Evolutionary conservation across 1,139 yeast species (phyloP).

Genomic region (Sugiyamaella grinbergsii): DNA sequence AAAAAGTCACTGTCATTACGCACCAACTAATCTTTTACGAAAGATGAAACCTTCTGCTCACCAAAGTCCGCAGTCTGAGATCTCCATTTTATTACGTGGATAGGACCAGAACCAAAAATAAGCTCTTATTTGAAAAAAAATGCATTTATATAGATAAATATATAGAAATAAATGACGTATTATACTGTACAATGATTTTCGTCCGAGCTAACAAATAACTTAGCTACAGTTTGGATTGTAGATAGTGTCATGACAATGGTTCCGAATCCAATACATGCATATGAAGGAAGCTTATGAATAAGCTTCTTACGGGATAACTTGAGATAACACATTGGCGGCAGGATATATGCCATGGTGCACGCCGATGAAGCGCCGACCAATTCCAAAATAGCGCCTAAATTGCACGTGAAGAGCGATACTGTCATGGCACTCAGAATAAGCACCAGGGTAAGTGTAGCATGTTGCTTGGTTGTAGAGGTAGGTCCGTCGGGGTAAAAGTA

Average conservation of each 20-base stretch:
- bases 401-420: constrained; percentile 78
- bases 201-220: constrained; percentile 50
- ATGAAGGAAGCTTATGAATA: constrained; percentile 56
- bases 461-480: constrained; percentile 42
- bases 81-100: neutral
- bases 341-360: constrained; percentile 84
- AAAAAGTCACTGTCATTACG: neutral
- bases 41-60: neutral
- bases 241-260: constrained; percentile 74
- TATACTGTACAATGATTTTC: constrained; percentile 49
- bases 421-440: constrained; percentile 72
- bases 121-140: too few relatives aligned
- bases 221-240: constrained; percentile 66
- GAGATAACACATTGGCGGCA: constrained; percentile 83
- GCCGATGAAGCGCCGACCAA: constrained; percentile 93
- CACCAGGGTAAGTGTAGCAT: constrained; percentile 65
- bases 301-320: constrained; percentile 58
- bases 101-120: neutral
- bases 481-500: constrained; percentile 47
- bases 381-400: constrained; percentile 85
- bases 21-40: neutral
- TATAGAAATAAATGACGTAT: constrained; percentile 1
- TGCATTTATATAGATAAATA: constrained; percentile 10
- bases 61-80: neutral
- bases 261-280: constrained; percentile 71